Percentiles rank a stretch among this genome's conserved stretches.
phyloP scores from a whole-genome alignment of 345 rosid species.

The Eutrema japonicum region DNA sequence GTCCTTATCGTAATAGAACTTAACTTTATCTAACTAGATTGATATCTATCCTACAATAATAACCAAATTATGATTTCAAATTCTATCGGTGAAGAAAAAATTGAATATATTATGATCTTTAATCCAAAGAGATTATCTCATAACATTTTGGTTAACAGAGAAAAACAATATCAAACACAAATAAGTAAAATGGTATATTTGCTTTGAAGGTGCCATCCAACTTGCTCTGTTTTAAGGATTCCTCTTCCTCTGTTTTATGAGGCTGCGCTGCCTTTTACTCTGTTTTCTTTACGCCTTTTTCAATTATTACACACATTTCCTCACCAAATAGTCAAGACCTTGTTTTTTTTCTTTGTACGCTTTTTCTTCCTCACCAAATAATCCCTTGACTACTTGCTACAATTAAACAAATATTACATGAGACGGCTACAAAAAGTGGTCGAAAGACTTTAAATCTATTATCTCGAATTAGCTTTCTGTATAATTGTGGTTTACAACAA shows the following conservation, averaged over 20 bases:
- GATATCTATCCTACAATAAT: too few species aligned
- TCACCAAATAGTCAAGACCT: background rate
- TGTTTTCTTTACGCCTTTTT: background rate
- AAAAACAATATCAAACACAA: background rate
- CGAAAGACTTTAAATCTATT: background rate
- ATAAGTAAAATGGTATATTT: background rate
- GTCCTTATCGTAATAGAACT: too few species aligned
- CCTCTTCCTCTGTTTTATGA: background rate
- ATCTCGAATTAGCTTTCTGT: background rate
- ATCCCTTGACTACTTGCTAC: background rate
- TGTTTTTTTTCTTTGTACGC: slow-evolving; percentile 5
- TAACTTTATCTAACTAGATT: too few species aligned
- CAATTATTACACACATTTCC: background rate
- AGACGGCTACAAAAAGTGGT: slow-evolving; percentile 2
- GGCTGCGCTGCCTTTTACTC: slow-evolving; percentile 25
- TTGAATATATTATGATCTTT: background rate
- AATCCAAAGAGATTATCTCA: background rate
- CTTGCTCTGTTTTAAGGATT: slow-evolving; percentile 23
- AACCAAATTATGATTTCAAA: too few species aligned
- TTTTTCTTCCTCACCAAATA: background rate
- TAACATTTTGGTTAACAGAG: background rate
- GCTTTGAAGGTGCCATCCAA: slow-evolving; percentile 4
- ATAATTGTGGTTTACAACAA: background rate
- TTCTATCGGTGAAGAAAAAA: background rate
- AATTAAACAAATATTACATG: background rate